A percentile compares a stretch with the other conserved stretches of the same genome.
Evolutionary conservation across 2,329 filamentous ascomycete species (phyloP).

Genomic region (Aureobasidium sp.): DNA sequence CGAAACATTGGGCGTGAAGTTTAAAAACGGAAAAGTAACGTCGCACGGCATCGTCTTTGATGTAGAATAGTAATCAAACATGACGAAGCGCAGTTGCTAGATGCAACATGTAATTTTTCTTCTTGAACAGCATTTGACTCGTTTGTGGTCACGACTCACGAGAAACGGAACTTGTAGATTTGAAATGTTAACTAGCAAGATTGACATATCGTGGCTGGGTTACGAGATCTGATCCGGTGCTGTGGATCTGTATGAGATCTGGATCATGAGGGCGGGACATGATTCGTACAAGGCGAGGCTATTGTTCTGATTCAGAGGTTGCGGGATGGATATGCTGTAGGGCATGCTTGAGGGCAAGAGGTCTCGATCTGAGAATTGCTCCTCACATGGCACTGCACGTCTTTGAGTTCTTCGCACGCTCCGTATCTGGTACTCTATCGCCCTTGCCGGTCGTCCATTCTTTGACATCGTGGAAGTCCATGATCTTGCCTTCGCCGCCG

Average conservation of each 20-base stretch:
- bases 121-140: background rate
- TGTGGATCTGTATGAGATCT: background rate
- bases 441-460: slow-evolving; percentile 5
- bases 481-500: slow-evolving; percentile 6
- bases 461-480: slow-evolving; percentile 12
- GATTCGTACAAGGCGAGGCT: background rate
- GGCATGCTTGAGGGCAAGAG: background rate
- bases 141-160: background rate
- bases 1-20: background rate
- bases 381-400: background rate
- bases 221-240: background rate
- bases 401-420: background rate
- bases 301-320: background rate
- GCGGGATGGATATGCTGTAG: background rate
- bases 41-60: background rate
- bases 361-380: background rate
- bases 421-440: background rate
- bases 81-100: background rate
- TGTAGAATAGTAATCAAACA: background rate
- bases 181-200: background rate
- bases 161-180: background rate
- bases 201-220: background rate
- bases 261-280: background rate
- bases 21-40: background rate
- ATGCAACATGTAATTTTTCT: background rate